phyloP scores from a whole-genome alignment of 352 stramenopile genomes.

The Globisporangium spiculum region DNA sequence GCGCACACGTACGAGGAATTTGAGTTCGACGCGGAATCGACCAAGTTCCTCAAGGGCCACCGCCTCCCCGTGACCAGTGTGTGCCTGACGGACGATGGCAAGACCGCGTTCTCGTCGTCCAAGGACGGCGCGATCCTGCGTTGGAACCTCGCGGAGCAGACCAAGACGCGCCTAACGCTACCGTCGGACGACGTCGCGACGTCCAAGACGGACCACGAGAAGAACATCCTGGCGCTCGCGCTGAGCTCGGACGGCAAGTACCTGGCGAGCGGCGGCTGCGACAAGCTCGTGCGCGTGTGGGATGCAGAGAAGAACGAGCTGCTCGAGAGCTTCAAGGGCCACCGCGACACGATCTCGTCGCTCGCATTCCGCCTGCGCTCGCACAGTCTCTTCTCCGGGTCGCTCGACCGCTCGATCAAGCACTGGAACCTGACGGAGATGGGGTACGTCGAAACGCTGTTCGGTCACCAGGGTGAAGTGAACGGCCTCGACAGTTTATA shows the following conservation, averaged over 20 bases:
- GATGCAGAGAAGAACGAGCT: conserved; percentile 69
- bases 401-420: conserved; percentile 91
- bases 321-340: conserved; percentile 87
- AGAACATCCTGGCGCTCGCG: conserved; percentile 81
- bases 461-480: conserved; percentile 90
- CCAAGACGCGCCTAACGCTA: conserved; percentile 64
- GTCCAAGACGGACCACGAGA: conserved; percentile 73
- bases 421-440: conserved; percentile 96
- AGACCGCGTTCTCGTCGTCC: conserved; percentile 86
- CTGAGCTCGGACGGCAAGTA: conserved; percentile 91
- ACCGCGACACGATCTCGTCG: conserved; percentile 87
- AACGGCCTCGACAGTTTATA: conserved; percentile 89
- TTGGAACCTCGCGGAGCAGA: conserved; percentile 85
- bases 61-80: conserved; percentile 86
- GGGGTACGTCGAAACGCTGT: conserved; percentile 95
- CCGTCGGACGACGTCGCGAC: conserved; percentile 61
- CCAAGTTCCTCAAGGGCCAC: conserved; percentile 72
- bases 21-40: conserved; percentile 80
- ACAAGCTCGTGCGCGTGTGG: conserved; percentile 92
- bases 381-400: conserved; percentile 91
- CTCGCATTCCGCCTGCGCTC: conserved; percentile 87
- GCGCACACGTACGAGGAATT: conserved; percentile 73
- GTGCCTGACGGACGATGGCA: conserved; percentile 86
- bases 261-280: conserved; percentile 86
- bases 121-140: conserved; percentile 93